phyloP scores from a whole-genome alignment of 75 land plant species.

The Picea glauca region DNA sequence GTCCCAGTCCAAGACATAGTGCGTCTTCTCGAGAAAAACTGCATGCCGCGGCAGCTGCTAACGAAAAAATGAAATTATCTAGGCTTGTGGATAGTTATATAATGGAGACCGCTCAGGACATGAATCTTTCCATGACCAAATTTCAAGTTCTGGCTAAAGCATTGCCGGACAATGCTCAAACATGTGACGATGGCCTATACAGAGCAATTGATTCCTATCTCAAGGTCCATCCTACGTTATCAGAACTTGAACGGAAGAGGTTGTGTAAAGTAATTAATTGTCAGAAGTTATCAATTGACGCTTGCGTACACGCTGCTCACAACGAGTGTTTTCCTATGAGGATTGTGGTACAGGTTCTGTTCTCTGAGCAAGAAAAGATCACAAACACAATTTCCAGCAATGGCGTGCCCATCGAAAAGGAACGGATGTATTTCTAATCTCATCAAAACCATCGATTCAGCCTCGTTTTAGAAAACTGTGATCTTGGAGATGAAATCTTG shows the following conservation, averaged over 20 bases:
- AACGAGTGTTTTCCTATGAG: slow-evolving; percentile 75
- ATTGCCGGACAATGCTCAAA: slow-evolving; percentile 74
- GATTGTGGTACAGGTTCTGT: slow-evolving; percentile 78
- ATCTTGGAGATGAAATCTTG: too few relatives aligned
- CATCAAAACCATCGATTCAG: slow-evolving; percentile 37
- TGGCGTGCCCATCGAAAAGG: slow-evolving; percentile 25
- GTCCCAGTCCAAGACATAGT: too few relatives aligned
- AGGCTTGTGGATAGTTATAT: too few relatives aligned
- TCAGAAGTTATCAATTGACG: slow-evolving; percentile 81
- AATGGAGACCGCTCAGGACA: too few relatives aligned
- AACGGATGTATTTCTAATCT: slow-evolving; percentile 20
- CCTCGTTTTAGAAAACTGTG: slow-evolving; percentile 37
- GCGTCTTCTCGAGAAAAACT: too few relatives aligned
- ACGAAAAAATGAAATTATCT: too few relatives aligned
- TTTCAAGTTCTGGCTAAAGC: slow-evolving; percentile 74
- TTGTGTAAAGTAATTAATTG: slow-evolving; percentile 85
- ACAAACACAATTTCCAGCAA: slow-evolving; percentile 68
- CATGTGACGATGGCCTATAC: slow-evolving; percentile 76
- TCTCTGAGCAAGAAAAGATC: slow-evolving; percentile 88
- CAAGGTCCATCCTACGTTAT: slow-evolving; percentile 75
- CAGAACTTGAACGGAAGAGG: slow-evolving; percentile 71
- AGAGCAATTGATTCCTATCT: slow-evolving; percentile 91
- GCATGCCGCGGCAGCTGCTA: too few relatives aligned
- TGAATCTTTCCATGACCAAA: slow-evolving; percentile 63
- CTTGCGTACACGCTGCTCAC: slow-evolving; percentile 84